Evolutionary conservation across 805 yeast species (phyloP), one percentile per base, ranked within the genome.

Genomic region (Isabelozyma heimii): DNA sequence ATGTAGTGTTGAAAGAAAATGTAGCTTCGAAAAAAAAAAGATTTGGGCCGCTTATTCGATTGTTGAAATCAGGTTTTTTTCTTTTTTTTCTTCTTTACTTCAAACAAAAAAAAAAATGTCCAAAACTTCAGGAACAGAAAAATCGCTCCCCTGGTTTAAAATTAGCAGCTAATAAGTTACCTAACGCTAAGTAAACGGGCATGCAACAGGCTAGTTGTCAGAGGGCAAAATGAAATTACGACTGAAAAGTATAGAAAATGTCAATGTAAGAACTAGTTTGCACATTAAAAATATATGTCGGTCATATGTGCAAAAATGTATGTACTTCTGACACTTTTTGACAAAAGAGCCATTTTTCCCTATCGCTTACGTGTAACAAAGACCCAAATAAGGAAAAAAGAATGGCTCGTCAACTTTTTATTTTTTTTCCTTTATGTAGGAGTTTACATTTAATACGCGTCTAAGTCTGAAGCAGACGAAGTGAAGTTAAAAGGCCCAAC

Each of bases 211-310:
- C 1, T 6, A 2, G 24, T 20, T 20, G 24, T 20, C 24, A 20
- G 24, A 20, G 24, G 24, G 24, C 49, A 78, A 62, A 20, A 20
- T 20, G 24, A 20, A 20, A 20, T 20, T 20, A 20, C 35, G 35
- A 28, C 35, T 6, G n/a, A 28, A 28, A 28, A 30, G n/a, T 2
- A 10, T 30, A 5, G 35, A 13, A 30, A 30, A 10, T 30, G 35
- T 13, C 35, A 30, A 30, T 30, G 35, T 30, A 30, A 30, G 35
- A 30, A 30, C 35, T 30, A 30, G 5, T 30, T 30, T 10, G 35
- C n/a, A 30, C 35, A 30, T 30, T 30, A 30, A 30, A 30, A 30
- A 30, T 30, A 28, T 28, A 30, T 30, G 35, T 30, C n/a, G 35
- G n/a, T 30, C n/a, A 13, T 30, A 30, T 13, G 35, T 30, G 35